Conservation (phyloP, 305 asterid genomes). For the Rubia balearica region DNA sequence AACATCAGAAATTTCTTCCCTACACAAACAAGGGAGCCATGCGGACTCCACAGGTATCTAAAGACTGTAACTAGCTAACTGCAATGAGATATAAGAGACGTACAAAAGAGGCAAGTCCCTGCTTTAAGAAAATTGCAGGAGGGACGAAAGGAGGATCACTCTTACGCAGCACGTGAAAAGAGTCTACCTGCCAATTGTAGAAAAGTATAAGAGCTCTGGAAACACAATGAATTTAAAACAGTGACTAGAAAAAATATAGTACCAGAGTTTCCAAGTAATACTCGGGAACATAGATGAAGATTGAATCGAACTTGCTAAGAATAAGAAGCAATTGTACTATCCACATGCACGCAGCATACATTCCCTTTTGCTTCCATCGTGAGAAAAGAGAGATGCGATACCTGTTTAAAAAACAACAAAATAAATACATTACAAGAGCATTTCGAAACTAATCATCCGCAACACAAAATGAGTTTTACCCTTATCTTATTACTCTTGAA, state of each 20-base stretch:
- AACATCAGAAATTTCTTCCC: not conserved
- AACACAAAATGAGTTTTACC: not conserved
- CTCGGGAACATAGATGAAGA: constrained; percentile 76
- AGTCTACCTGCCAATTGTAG: constrained; percentile 67
- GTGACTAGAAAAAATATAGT: constrained; percentile 7
- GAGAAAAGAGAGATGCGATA: constrained; percentile 73
- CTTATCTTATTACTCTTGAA: not conserved
- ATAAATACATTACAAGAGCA: not conserved
- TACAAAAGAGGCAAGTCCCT: constrained; percentile 87
- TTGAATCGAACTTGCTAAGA: constrained; percentile 72
- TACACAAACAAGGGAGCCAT: not conserved
- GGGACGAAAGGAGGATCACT: constrained; percentile 95
- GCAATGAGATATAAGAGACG: constrained; percentile 21
- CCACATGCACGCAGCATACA: constrained; percentile 94
- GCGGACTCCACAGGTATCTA: not conserved
- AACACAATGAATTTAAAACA: not conserved
- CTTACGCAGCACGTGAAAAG: constrained; percentile 90
- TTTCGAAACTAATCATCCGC: not conserved
- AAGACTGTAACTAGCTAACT: not conserved
- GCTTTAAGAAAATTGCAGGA: constrained; percentile 69
- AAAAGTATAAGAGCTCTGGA: constrained; percentile 13
- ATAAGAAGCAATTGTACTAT: constrained; percentile 80
- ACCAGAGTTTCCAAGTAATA: constrained; percentile 94
- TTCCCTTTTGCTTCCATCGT: constrained; percentile 95
- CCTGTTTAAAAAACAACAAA: constrained; percentile 44